Base-by-base conservation (phyloP, 352 stramenopile genomes). In the Phytophthora macrochlamydospora region DNA sequence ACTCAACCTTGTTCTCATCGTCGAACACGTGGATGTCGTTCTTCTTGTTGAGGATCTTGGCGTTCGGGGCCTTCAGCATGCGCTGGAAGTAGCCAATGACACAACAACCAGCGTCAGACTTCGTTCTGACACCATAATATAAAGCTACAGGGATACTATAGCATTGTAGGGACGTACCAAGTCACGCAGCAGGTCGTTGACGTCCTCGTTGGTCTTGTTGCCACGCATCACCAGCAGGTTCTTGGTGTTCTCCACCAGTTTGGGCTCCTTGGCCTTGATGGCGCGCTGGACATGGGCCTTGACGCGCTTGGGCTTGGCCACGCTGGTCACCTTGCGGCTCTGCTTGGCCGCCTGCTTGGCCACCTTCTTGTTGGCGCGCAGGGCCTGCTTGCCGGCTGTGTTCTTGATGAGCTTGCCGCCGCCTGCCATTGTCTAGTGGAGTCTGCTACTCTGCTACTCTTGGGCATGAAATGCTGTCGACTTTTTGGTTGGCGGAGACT, bases 21-120 rank as follows among this genome's bases (percentile, higher is more conserved):
- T 98, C 94, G 57, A 98, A 98, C 53, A 95, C 91, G 71, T 95
- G 91, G 49, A 98, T 90, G 66, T 98, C 92, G 75, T 98, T 97
- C 69, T 97, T 97, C 77, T 97, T 97, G 52, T 71, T 78, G 68
- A 98, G 87, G 71, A 97, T 92, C 67, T 95, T 95, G 52, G 81
- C 79, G 55, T 93, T 79, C 11, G 90, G 91, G 51, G 89, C 80
- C 70, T 97, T 97, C 59, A 98, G 69, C 75, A 93, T 89, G 52
- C 85, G 89, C 84, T 93, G 59, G 9, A 56, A n/a, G 5, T 2
- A 49, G 8, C 45, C 12, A 52, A 40, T 33, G 18, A 24, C 43
- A 13, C 43, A 35, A 3, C 28, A 24, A 24, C 18, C 0, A 24
- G 18, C 18, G 18, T 24, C 18, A 24, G 18, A 24, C 18, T 24